Conservation (phyloP, 345 rosid genomes). For the Streptanthus diversifolius region DNA sequence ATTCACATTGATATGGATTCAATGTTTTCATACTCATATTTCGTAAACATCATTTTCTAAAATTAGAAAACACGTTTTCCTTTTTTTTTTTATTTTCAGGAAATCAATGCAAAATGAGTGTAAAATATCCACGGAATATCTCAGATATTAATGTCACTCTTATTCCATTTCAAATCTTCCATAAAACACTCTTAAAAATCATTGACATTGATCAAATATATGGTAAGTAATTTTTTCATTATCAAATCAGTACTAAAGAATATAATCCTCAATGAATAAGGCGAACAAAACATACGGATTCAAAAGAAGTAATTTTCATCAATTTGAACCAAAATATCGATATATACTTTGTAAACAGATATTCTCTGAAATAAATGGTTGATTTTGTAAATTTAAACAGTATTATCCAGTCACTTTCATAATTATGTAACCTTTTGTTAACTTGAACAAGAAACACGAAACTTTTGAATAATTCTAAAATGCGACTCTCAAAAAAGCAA, state of each 20-base stretch:
- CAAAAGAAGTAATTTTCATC: neutral
- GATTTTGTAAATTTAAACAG: neutral
- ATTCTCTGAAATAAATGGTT: neutral
- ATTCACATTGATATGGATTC: neutral
- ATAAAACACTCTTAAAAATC: neutral
- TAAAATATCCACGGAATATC: neutral
- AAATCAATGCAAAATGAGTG: neutral
- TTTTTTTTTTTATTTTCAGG: neutral
- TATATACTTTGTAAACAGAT: neutral
- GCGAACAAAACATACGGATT: neutral
- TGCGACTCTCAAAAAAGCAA: neutral
- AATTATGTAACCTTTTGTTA: slow-evolving; percentile 8
- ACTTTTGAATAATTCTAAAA: slow-evolving; percentile 12
- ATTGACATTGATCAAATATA: neutral
- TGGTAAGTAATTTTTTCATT: neutral
- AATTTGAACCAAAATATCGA: neutral
- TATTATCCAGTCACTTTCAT: neutral
- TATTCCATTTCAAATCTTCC: neutral
- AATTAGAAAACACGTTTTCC: neutral
- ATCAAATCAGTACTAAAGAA: neutral
- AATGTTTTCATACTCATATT: neutral
- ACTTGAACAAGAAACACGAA: neutral
- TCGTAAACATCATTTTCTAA: neutral
- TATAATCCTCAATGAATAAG: neutral
- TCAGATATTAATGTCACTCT: neutral